Base-by-base conservation (phyloP, 108 stramenopile genomes). In the Cyclostephanos tholiformis region DNA sequence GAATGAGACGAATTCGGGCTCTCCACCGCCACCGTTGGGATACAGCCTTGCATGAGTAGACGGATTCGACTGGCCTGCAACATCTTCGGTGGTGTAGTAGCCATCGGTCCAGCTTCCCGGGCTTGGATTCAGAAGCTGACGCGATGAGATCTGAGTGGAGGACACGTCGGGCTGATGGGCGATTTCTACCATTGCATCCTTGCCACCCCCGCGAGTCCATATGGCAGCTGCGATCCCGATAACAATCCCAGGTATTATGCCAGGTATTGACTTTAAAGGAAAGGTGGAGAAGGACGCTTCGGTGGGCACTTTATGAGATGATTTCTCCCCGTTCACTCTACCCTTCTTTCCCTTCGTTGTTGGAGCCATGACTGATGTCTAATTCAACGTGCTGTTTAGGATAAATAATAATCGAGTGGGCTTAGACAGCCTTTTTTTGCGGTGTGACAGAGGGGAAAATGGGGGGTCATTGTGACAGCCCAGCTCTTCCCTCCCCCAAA, bases 31-130 rank as follows among this genome's bases (percentile, higher is more conserved):
- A 16, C 80, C 80, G 48, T 81, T 81, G 25, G 68, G 63, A 52
- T 76, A 81, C 5, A 81, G 69, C 4, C 57, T 52, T 9, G 80
- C 75, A 36, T 81, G 69, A 0, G 80, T 81, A 41, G 75, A 77
- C n/a, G 80, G 80, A 23, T n/a, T 30, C 9, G 61, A 29, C 29
- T 72, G 69, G 61, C 25, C 67, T 4, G 73, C 8, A 6, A 72
- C 44, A n/a, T 52, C 16, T 32, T 65, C 58, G 5, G 75, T 72
- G 35, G 80, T 76, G 69, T 81, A 81, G 63, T 35, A 81, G 22
- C 80, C 80, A 16, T 81, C 75, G 0, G 62, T 55, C 80, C 80
- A 81, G 39, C 70, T 65, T 13, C 70, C 71, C 2, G 75, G 63
- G 26, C 17, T 64, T 38, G 80, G 80, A 38, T n/a, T 20, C n/a